These are phyloP conservation scores for Euphrasia confusa DNA, from an alignment of 257 asterid species.

Conservation along the genomic window DNA sequence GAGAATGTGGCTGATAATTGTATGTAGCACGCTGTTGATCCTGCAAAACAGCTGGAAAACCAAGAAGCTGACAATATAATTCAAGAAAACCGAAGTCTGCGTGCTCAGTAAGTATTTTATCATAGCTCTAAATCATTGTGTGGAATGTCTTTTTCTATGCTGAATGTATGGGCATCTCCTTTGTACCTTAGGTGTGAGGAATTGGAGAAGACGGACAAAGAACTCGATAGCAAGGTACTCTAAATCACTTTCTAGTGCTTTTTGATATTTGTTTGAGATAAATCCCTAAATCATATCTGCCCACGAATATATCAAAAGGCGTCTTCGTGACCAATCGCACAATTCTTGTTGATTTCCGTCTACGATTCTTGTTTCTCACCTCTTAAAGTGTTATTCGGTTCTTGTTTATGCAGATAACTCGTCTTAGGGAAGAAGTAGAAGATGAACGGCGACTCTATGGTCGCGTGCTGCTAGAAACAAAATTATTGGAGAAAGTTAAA, in stretches of 20 bases:
- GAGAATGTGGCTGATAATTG: constrained; percentile 21
- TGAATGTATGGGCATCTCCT: constrained; percentile 13
- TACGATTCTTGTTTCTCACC: not conserved
- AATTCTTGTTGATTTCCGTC: not conserved
- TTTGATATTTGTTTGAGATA: not conserved
- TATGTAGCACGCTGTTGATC: constrained; percentile 40
- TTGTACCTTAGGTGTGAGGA: constrained; percentile 54
- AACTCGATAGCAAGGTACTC: constrained; percentile 60
- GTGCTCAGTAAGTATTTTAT: constrained; percentile 46
- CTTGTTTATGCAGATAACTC: constrained; percentile 35
- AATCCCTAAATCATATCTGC: not conserved
- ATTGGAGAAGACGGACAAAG: constrained; percentile 46
- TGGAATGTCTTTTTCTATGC: not conserved
- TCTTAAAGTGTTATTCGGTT: not conserved
- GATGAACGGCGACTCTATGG: constrained; percentile 37
- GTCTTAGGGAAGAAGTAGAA: constrained; percentile 34
- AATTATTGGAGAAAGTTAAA: constrained; percentile 40
- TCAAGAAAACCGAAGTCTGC: constrained; percentile 54
- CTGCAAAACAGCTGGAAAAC: constrained; percentile 28
- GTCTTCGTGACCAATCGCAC: not conserved
- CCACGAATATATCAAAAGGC: not conserved
- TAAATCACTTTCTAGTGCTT: not conserved
- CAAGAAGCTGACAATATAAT: constrained; percentile 42
- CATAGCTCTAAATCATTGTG: constrained; percentile 9
- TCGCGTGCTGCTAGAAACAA: constrained; percentile 41